Percentiles rank a stretch among this genome's conserved stretches.
phyloP scores from a whole-genome alignment of 1,139 yeast species.

The Protomyces macrosporus region DNA sequence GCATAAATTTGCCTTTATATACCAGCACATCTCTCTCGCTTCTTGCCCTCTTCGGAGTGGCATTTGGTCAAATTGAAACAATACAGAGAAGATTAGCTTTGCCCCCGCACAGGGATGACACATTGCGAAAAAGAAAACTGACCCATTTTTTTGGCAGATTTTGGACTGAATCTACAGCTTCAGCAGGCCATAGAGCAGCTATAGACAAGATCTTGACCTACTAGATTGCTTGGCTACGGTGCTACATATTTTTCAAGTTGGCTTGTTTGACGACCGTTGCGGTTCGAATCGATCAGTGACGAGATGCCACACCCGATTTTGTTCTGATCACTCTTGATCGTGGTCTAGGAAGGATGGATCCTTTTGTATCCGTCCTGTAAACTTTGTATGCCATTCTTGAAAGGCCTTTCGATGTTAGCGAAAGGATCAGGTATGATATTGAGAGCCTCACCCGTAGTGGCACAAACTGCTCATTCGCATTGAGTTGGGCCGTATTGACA shows the following conservation, averaged over 20 bases:
- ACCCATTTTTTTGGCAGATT: background rate
- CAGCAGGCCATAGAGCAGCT: background rate
- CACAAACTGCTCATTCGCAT: slow-evolving; percentile 18
- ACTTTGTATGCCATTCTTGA: slow-evolving; percentile 93
- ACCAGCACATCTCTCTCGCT: background rate
- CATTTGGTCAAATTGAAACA: background rate
- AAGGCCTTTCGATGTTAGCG: slow-evolving; percentile 47
- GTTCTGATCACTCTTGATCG: slow-evolving; percentile 20
- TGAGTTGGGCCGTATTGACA: slow-evolving; percentile 1
- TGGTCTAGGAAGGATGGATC: slow-evolving; percentile 74
- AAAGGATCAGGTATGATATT: slow-evolving; percentile 64
- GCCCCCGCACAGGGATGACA: background rate
- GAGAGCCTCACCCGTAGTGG: slow-evolving; percentile 34
- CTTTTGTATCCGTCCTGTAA: slow-evolving; percentile 62
- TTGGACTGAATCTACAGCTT: background rate
- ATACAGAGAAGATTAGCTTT: background rate
- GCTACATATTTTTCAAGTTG: too few relatives aligned
- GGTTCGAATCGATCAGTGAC: background rate
- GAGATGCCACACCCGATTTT: background rate
- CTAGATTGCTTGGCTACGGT: too few relatives aligned
- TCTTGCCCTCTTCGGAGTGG: background rate
- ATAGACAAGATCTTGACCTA: too few relatives aligned
- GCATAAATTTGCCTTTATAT: background rate
- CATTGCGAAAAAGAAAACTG: background rate
- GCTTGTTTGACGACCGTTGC: too few relatives aligned